Evolutionary conservation across 2,329 filamentous ascomycete species (phyloP).

Genomic region (Calonectria honghensis): DNA sequence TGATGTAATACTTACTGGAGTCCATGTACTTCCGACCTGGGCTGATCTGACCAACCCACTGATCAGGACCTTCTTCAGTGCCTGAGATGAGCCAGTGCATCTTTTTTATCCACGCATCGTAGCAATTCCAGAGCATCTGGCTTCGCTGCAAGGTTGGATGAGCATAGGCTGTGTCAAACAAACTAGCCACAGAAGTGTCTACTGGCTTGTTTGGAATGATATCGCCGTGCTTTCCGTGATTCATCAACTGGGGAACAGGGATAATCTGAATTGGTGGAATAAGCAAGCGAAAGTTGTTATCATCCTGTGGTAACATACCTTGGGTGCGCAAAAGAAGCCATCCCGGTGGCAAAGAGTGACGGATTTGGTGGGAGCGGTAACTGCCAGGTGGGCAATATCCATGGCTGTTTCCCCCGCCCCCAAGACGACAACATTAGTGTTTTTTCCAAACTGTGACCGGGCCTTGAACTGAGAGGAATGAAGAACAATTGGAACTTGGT

Average conservation of each 20-base stretch:
- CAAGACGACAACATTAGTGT: conserved; percentile 64
- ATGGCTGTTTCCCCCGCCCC: conserved; percentile 68
- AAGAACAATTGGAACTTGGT: conserved; percentile 59
- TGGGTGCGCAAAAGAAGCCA: conserved; percentile 67
- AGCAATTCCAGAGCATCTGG: conserved; percentile 65
- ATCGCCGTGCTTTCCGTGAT: conserved; percentile 14
- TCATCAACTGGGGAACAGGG: conserved; percentile 46
- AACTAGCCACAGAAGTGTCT: conserved; percentile 67
- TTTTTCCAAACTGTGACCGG: conserved; percentile 63
- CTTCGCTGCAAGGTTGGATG: conserved; percentile 67
- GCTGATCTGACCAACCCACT: conserved; percentile 68
- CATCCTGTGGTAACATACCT: conserved; percentile 60
- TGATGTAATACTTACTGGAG: conserved; percentile 53
- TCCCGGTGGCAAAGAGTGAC: conserved; percentile 67
- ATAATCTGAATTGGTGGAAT: conserved; percentile 50
- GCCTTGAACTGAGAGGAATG: conserved; percentile 67
- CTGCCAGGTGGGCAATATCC: conserved; percentile 66
- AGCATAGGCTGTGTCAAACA: conserved; percentile 72
- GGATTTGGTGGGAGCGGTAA: conserved; percentile 64
- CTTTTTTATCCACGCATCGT: conserved; percentile 66
- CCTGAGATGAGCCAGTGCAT: conserved; percentile 67
- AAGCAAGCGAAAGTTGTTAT: accelerated
- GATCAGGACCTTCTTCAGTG: conserved; percentile 66
- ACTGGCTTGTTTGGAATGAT: conserved; percentile 65
- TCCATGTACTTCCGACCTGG: conserved; percentile 60